Percentiles rank a stretch among this genome's conserved stretches.
Conservation (phyloP, 345 rosid genomes). For the Citrus medica region DNA sequence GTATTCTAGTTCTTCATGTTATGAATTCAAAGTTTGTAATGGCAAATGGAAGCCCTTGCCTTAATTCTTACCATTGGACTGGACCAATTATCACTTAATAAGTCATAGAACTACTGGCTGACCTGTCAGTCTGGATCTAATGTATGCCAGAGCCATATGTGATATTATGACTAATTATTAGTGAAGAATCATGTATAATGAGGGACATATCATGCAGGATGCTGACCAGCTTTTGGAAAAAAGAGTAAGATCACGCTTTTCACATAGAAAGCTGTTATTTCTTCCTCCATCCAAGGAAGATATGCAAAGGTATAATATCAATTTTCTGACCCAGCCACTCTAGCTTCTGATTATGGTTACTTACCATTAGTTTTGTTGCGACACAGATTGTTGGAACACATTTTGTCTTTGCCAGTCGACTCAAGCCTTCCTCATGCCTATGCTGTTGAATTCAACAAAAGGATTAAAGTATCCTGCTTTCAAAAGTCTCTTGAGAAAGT, state of each 20-base stretch:
- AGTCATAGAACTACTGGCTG: not conserved
- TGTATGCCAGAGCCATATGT: not conserved
- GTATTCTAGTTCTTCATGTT: not conserved
- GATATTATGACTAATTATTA: not conserved
- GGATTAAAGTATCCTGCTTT: constrained; percentile 61
- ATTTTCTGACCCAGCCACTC: not conserved
- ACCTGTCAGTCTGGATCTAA: not conserved
- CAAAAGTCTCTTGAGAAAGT: not conserved
- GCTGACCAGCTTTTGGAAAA: constrained; percentile 97
- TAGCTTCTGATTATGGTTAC: constrained; percentile 13
- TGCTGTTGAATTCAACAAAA: constrained; percentile 61
- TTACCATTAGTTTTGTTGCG: not conserved
- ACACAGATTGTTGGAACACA: constrained; percentile 75
- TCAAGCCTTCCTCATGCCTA: constrained; percentile 60
- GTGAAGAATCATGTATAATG: not conserved
- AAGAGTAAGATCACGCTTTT: constrained; percentile 93
- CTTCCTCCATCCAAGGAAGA: constrained; percentile 78
- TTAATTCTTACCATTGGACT: not conserved
- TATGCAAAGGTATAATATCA: constrained; percentile 47
- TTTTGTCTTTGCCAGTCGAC: constrained; percentile 69
- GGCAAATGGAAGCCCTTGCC: not conserved
- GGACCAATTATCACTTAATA: not conserved
- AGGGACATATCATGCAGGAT: constrained; percentile 46
- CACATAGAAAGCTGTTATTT: constrained; percentile 79
- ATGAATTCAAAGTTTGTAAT: not conserved